These are phyloP conservation scores for Fusarium bulbicola DNA, from an alignment of 2,329 filamentous ascomycete species.

Conservation along the genomic window DNA sequence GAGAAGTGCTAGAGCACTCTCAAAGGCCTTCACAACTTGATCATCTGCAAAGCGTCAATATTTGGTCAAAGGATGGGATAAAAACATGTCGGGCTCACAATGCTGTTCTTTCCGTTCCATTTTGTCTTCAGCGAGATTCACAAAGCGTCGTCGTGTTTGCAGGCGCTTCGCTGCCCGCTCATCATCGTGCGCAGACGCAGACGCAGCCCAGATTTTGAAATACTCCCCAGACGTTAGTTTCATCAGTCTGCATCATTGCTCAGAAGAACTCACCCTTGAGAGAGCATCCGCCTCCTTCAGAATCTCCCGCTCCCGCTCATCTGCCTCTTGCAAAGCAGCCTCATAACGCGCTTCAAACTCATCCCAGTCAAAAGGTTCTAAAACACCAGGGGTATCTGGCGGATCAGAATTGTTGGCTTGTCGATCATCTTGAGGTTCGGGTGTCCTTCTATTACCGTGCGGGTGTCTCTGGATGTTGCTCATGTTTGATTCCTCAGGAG, in stretches of 20 bases:
- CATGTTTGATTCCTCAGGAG: slow-evolving; percentile 30
- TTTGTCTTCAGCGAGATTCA: slow-evolving; percentile 76
- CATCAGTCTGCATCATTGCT: not conserved
- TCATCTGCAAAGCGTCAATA: slow-evolving; percentile 47
- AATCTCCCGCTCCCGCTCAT: slow-evolving; percentile 70
- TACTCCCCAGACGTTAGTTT: slow-evolving; percentile 60
- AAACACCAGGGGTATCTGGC: slow-evolving; percentile 60
- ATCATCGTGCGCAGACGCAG: slow-evolving; percentile 76
- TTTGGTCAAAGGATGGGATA: not conserved
- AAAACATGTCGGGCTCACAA: slow-evolving; percentile 63
- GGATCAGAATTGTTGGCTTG: slow-evolving; percentile 47
- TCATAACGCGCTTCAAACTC: slow-evolving; percentile 77
- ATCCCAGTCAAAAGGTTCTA: slow-evolving; percentile 77
- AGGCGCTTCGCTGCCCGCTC: slow-evolving; percentile 81
- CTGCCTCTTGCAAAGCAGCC: slow-evolving; percentile 69
- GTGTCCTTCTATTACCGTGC: slow-evolving; percentile 45
- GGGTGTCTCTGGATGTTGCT: slow-evolving; percentile 33
- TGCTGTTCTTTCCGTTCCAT: slow-evolving; percentile 81
- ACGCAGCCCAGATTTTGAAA: slow-evolving; percentile 81
- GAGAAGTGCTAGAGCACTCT: slow-evolving; percentile 67
- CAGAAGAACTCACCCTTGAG: slow-evolving; percentile 61
- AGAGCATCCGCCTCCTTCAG: slow-evolving; percentile 73
- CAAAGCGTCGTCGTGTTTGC: slow-evolving; percentile 80
- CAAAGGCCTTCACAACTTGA: slow-evolving; percentile 70
- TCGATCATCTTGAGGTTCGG: slow-evolving; percentile 50